Conservation (phyloP, 768 basidiomycete species). For the Heimioporus sp. region DNA sequence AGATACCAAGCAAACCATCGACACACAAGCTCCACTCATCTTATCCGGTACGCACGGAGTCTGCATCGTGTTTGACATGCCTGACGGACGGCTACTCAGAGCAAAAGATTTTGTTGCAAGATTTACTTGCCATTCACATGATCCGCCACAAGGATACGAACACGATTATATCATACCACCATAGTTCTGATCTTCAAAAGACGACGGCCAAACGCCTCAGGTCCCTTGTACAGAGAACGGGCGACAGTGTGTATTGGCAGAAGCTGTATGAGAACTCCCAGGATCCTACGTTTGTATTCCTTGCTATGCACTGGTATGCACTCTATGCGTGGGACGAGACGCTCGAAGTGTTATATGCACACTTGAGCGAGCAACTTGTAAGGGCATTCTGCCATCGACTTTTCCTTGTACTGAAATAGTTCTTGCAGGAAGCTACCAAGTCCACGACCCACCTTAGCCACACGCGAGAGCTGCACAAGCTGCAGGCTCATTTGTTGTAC, state of each 20-base stretch:
- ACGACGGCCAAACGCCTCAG: constrained; percentile 28
- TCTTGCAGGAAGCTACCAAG: constrained; percentile 43
- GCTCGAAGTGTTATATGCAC: constrained; percentile 48
- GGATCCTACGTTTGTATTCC: constrained; percentile 34
- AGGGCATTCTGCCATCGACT: not conserved
- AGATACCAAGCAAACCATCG: constrained; percentile 27
- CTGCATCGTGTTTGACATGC: not conserved
- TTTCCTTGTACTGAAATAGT: not conserved
- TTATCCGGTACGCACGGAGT: constrained; percentile 16
- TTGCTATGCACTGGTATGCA: constrained; percentile 54
- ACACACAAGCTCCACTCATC: constrained; percentile 33
- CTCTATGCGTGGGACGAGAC: constrained; percentile 64
- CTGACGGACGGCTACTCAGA: constrained; percentile 5
- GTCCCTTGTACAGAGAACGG: constrained; percentile 31
- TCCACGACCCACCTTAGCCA: constrained; percentile 36
- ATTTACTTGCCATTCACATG: constrained; percentile 41
- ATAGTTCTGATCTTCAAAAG: constrained; percentile 20
- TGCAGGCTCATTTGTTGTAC: constrained; percentile 57
- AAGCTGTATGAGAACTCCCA: constrained; percentile 30
- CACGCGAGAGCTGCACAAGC: constrained; percentile 53
- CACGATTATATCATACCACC: constrained; percentile 37
- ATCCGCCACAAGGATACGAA: constrained; percentile 26
- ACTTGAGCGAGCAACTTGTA: constrained; percentile 48
- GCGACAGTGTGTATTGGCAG: constrained; percentile 37
- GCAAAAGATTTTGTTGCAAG: constrained; percentile 28